A percentile compares a stretch with the other conserved stretches of the same genome.
Conservation (phyloP, 2,329 filamentous ascomycete species). For the Epichloe typhina region DNA sequence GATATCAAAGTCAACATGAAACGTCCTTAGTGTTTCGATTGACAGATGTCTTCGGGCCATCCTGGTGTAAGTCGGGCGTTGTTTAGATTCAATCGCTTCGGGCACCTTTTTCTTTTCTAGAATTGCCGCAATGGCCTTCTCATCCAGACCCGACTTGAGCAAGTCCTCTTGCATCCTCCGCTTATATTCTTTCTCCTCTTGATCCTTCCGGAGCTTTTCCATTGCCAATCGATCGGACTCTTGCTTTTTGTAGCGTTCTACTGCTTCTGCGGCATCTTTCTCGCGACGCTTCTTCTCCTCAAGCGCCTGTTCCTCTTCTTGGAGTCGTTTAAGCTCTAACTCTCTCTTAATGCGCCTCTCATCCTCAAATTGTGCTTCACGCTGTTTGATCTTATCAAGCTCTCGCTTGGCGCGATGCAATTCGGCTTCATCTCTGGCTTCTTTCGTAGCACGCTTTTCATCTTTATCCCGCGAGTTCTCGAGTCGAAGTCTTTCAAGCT, state of each 20-base stretch:
- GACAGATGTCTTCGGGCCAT: conserved; percentile 50
- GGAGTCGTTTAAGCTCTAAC: conserved; percentile 34
- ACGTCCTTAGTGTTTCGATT: conserved; percentile 44
- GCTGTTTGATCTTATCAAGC: conserved; percentile 32
- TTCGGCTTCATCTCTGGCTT: conserved; percentile 33
- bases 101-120: conserved; percentile 40
- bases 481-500: conserved; percentile 33
- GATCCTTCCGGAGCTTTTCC: conserved; percentile 34
- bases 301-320: conserved; percentile 30
- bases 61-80: conserved; percentile 46
- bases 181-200: conserved; percentile 40
- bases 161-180: conserved; percentile 44
- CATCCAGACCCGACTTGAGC: conserved; percentile 43
- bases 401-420: conserved; percentile 35
- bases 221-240: conserved; percentile 33
- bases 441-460: conserved; percentile 23
- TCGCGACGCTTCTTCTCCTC: conserved; percentile 30
- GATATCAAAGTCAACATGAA: conserved; percentile 43
- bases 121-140: conserved; percentile 45
- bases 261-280: conserved; percentile 32
- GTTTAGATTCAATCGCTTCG: conserved; percentile 15
- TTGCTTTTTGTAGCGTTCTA: conserved; percentile 37
- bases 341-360: conserved; percentile 39
- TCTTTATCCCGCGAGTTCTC: conserved; percentile 25
- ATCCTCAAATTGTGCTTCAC: conserved; percentile 33